These are phyloP conservation scores for Peronospora belbahrii DNA, from an alignment of 352 stramenopile genomes.

Conservation along the genomic window DNA sequence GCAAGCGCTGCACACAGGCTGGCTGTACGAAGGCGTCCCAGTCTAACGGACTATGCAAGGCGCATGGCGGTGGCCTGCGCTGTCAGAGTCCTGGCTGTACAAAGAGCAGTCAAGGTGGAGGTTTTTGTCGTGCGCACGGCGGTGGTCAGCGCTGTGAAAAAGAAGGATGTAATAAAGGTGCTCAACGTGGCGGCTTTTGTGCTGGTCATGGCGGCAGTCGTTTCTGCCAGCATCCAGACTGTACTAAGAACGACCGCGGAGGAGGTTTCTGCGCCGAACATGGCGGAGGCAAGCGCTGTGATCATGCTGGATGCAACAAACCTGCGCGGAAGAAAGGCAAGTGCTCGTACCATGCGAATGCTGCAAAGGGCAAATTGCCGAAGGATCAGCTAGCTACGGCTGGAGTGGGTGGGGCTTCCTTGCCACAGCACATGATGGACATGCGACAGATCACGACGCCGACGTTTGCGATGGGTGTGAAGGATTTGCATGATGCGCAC, in stretches of 20 bases:
- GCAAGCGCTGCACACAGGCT: conserved; percentile 67
- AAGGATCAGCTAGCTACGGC: conserved; percentile 37
- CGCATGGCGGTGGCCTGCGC: conserved; percentile 71
- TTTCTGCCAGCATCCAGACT: conserved; percentile 80
- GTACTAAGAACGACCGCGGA: conserved; percentile 83
- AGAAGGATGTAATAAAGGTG: conserved; percentile 77
- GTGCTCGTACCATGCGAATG: conserved; percentile 81
- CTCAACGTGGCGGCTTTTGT: conserved; percentile 73
- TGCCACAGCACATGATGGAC: conserved; percentile 69
- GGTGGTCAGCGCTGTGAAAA: conserved; percentile 79
- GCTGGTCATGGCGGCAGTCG: conserved; percentile 72
- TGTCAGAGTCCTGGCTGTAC: conserved; percentile 69
- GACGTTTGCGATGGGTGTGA: conserved; percentile 35
- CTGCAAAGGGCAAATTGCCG: conserved; percentile 53
- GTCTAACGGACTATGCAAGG: conserved; percentile 82
- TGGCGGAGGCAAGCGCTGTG: conserved; percentile 78
- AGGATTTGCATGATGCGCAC: conserved; percentile 38
- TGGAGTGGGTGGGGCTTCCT: conserved; percentile 6
- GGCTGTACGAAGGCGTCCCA: conserved; percentile 79
- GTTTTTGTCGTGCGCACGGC: conserved; percentile 79
- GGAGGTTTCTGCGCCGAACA: conserved; percentile 83
- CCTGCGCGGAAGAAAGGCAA: conserved; percentile 81
- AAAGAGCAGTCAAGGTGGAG: conserved; percentile 75
- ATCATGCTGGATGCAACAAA: conserved; percentile 68
- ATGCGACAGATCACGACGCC: conserved; percentile 77